Percentiles rank a stretch among this genome's conserved stretches.
phyloP scores from a whole-genome alignment of 2,329 filamentous ascomycete species.

The Coleophoma crateriformis region DNA sequence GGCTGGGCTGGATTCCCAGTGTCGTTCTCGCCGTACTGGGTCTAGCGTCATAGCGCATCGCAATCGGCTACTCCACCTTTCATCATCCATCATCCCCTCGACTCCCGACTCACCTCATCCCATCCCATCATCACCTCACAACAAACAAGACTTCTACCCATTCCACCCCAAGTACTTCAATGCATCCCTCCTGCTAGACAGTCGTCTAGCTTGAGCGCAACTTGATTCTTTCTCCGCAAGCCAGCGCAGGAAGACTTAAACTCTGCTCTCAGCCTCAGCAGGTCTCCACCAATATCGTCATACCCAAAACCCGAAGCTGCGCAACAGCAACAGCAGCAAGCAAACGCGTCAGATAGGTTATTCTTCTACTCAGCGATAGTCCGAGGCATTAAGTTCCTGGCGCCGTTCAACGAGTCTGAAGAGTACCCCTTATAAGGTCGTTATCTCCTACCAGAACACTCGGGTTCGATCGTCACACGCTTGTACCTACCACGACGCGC shows the following conservation, averaged over 20 bases:
- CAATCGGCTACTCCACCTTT: neutral
- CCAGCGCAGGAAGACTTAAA: constrained; percentile 38
- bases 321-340: constrained; percentile 10
- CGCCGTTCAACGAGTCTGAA: constrained; percentile 27
- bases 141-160: constrained; percentile 3
- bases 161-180: constrained; percentile 14
- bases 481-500: constrained; percentile 19
- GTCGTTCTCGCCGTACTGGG: too few species aligned
- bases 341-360: constrained; percentile 5
- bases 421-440: constrained; percentile 21
- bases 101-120: constrained; percentile 4
- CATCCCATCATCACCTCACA: neutral
- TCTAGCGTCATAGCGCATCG: neutral
- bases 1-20: too few species aligned
- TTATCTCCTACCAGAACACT: constrained; percentile 23
- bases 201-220: constrained; percentile 36
- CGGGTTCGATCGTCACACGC: constrained; percentile 24
- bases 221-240: constrained; percentile 34
- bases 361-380: constrained; percentile 7
- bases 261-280: constrained; percentile 35
- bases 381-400: constrained; percentile 25
- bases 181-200: constrained; percentile 35
- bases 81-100: constrained; percentile 6
- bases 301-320: constrained; percentile 7
- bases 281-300: constrained; percentile 17